Evolutionary conservation across 257 asterid genomes (phyloP).

Genomic region (Solanum virginianum): DNA sequence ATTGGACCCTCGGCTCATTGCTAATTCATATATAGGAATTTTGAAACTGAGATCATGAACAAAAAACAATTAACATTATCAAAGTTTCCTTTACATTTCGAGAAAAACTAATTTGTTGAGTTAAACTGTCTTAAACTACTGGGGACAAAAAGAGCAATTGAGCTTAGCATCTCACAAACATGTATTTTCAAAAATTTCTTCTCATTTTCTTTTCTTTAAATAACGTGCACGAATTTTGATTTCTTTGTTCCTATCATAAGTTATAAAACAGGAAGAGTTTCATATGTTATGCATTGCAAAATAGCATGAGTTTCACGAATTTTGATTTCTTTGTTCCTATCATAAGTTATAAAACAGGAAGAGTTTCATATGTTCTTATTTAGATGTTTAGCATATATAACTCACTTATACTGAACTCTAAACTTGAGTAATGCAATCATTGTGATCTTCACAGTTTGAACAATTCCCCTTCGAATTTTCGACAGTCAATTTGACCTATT

Average conservation of each 20-base stretch:
- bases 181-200: background rate
- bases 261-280: background rate
- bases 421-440: background rate
- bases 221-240: background rate
- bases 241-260: background rate
- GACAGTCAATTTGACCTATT: background rate
- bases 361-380: background rate
- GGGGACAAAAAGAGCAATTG: background rate
- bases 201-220: background rate
- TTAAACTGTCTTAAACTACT: background rate
- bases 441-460: background rate
- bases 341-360: background rate
- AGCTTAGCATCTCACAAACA: background rate
- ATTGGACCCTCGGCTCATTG: background rate
- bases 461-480: background rate
- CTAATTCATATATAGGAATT: background rate
- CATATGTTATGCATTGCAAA: too few relatives aligned
- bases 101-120: background rate
- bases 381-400: background rate
- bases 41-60: background rate
- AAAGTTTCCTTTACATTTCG: background rate
- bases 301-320: too few relatives aligned
- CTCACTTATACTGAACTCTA: background rate
- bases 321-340: background rate
- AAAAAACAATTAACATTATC: background rate